phyloP scores from a whole-genome alignment of 441 rosid species.

The Gossypium gossypioides region DNA sequence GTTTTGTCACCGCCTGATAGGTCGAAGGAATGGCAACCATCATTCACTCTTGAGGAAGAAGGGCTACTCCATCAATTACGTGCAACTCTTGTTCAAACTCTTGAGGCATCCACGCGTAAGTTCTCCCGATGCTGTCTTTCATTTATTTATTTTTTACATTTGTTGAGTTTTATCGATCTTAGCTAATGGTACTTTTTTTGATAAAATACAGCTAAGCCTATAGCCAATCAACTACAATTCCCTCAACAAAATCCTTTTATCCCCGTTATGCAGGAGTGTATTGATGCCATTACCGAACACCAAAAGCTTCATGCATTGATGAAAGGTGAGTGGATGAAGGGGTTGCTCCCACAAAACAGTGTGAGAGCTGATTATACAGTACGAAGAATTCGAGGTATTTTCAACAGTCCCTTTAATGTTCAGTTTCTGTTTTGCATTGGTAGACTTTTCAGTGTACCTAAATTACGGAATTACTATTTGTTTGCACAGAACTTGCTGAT shows the following conservation, averaged over 20 bases:
- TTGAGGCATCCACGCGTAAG: constrained; percentile 61
- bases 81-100: constrained; percentile 61
- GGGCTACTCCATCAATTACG: constrained; percentile 70
- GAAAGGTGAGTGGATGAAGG: constrained; percentile 95
- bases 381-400: constrained; percentile 62
- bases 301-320: constrained; percentile 75
- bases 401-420: not conserved
- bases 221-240: constrained; percentile 45
- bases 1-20: constrained; percentile 45
- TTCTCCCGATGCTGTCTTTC: constrained; percentile 4
- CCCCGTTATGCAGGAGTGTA: constrained; percentile 69
- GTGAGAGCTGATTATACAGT: constrained; percentile 64
- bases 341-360: constrained; percentile 68
- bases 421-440: not conserved
- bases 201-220: constrained; percentile 46
- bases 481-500: constrained; percentile 66
- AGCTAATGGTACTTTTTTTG: constrained; percentile 14
- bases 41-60: constrained; percentile 74
- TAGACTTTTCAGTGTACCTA: not conserved
- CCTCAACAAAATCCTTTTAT: constrained; percentile 58
- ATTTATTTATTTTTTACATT: not conserved
- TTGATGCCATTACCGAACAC: constrained; percentile 83
- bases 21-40: constrained; percentile 72
- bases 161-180: not conserved
- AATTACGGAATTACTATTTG: constrained; percentile 6